A percentile compares a stretch with the other conserved stretches of the same genome.
Conservation (phyloP, 2,329 filamentous ascomycete species). For the Eurotiales sp. region DNA sequence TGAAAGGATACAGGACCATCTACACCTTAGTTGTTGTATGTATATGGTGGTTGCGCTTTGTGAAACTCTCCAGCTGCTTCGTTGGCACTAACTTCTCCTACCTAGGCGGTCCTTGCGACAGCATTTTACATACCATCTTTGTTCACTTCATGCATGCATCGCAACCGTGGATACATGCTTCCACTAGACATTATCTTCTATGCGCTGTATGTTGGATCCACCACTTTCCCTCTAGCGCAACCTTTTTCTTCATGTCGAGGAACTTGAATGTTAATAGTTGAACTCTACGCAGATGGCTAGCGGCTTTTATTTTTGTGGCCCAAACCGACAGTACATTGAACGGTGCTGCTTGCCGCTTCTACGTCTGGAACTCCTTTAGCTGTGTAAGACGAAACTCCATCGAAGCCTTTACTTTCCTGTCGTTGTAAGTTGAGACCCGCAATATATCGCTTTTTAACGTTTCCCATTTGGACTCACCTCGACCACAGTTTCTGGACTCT, state of each 20-base stretch:
- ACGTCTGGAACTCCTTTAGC: background rate
- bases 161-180: slow-evolving; percentile 18
- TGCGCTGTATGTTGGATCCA: slow-evolving; percentile 13
- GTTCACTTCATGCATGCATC: slow-evolving; percentile 14
- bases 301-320: slow-evolving; percentile 15
- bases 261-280: background rate
- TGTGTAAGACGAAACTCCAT: slow-evolving; percentile 8
- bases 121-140: slow-evolving; percentile 18
- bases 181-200: slow-evolving; percentile 20
- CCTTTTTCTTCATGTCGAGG: background rate
- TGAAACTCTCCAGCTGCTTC: background rate
- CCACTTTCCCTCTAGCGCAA: background rate
- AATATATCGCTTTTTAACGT: background rate
- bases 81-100: background rate
- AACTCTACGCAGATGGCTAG: slow-evolving; percentile 5
- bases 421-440: slow-evolving; percentile 1
- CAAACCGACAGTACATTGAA: slow-evolving; percentile 4
- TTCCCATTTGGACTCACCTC: background rate
- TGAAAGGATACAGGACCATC: slow-evolving; percentile 16
- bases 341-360: slow-evolving; percentile 2
- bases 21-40: slow-evolving; percentile 17
- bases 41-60: background rate
- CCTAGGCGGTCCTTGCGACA: slow-evolving; percentile 14
- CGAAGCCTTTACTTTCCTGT: slow-evolving; percentile 10
- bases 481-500: slow-evolving; percentile 16